These are phyloP conservation scores for Cladobotryum mycophilum DNA, from an alignment of 2,329 filamentous ascomycete genomes.

Conservation along the genomic window DNA sequence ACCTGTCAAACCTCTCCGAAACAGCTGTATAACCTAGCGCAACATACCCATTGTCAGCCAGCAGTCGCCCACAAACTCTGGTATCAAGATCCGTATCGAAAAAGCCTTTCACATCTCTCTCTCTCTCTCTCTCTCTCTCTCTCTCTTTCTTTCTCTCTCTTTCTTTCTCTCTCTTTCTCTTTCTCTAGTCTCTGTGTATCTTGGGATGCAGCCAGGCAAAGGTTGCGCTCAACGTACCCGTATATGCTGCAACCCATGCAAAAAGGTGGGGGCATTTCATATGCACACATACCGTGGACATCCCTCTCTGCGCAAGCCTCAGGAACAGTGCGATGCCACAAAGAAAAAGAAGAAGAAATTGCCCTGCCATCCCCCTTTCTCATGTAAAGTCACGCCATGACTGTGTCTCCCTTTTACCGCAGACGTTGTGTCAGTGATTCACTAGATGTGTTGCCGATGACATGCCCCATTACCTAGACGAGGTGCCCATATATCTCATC, in stretches of 20 bases:
- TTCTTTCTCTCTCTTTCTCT: no score
- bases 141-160: no score
- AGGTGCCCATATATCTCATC: not conserved
- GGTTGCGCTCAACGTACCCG: not conserved
- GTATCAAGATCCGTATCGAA: no score
- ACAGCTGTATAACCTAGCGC: not conserved
- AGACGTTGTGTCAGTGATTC: not conserved
- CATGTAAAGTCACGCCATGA: not conserved
- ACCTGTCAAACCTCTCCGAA: conserved; percentile 11
- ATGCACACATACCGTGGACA: no score
- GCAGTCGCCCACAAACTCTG: not conserved
- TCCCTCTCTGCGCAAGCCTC: not conserved
- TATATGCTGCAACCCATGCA: not conserved
- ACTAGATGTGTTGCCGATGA: not conserved
- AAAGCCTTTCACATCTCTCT: no score
- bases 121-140: no score
- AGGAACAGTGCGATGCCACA: not conserved
- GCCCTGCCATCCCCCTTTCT: not conserved
- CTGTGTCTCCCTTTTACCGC: not conserved
- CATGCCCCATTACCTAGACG: not conserved
- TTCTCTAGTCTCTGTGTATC: not conserved
- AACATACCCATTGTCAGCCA: not conserved
- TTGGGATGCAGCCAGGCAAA: no score
- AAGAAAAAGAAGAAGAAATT: no score
- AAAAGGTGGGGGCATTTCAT: not conserved